Percentiles rank a stretch among this genome's conserved stretches.
Evolutionary conservation across 2,329 filamentous ascomycete genomes (phyloP).

Genomic region (Phialophora expanda): DNA sequence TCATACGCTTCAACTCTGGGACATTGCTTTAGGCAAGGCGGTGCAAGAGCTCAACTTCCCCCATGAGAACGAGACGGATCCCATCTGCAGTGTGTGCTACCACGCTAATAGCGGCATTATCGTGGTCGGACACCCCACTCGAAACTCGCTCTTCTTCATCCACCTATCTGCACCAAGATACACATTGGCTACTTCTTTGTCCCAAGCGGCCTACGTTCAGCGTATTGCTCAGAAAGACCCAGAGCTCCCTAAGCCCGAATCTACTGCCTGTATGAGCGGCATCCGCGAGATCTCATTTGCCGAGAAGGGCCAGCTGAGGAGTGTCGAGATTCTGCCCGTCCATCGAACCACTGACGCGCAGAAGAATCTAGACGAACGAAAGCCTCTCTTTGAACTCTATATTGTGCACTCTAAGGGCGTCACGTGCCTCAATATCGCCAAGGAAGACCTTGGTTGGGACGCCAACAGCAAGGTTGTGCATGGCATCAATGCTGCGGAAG

Average conservation of each 20-base stretch:
- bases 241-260: constrained; percentile 81
- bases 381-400: constrained; percentile 88
- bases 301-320: constrained; percentile 83
- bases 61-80: constrained; percentile 93
- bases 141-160: constrained; percentile 97
- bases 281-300: constrained; percentile 93
- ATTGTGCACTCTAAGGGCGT: constrained; percentile 97
- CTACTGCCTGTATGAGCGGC: constrained; percentile 95
- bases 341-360: constrained; percentile 58
- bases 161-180: constrained; percentile 95
- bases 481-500: constrained; percentile 73
- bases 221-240: constrained; percentile 74
- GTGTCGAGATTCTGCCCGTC: constrained; percentile 82
- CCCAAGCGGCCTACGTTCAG: constrained; percentile 86
- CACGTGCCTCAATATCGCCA: constrained; percentile 84
- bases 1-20: constrained; percentile 97
- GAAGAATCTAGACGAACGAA: constrained; percentile 66
- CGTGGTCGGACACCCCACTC: constrained; percentile 90
- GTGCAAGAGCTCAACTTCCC: constrained; percentile 97
- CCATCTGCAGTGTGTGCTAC: constrained; percentile 96
- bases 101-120: constrained; percentile 92
- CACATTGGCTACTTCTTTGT: constrained; percentile 71
- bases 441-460: constrained; percentile 89
- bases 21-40: constrained; percentile 90
- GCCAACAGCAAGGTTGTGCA: constrained; percentile 85